Percentiles rank a stretch among this genome's conserved stretches.
These are phyloP conservation scores for Xylariaceae sp. DNA, from an alignment of 2,329 filamentous ascomycete species.

Conservation along the genomic window DNA sequence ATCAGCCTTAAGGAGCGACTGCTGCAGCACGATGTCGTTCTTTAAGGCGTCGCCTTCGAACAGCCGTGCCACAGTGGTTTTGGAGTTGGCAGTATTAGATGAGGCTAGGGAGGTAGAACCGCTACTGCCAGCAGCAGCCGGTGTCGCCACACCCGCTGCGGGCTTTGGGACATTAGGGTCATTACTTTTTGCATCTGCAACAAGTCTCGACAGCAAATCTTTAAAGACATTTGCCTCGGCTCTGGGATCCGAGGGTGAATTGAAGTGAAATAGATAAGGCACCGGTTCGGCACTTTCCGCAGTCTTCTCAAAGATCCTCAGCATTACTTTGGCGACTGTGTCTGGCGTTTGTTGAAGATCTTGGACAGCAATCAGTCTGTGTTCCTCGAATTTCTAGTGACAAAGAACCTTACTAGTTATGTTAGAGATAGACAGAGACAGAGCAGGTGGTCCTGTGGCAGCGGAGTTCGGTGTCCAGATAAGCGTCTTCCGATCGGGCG, in stretches of 20 bases:
- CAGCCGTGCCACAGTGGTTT: conserved; percentile 55
- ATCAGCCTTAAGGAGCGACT: conserved; percentile 80
- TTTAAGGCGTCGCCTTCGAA: conserved; percentile 78
- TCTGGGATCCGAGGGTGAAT: conserved; percentile 67
- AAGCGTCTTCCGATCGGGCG: conserved; percentile 65
- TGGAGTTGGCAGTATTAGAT: conserved; percentile 59
- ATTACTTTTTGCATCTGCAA: conserved; percentile 60
- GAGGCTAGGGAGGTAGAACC: conserved; percentile 70
- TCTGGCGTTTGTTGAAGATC: conserved; percentile 94
- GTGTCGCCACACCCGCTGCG: conserved; percentile 33
- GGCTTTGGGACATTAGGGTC: conserved; percentile 49
- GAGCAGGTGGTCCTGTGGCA: conserved; percentile 52
- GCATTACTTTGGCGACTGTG: conserved; percentile 80
- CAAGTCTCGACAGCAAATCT: conserved; percentile 70
- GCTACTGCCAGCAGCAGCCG: conserved; percentile 32
- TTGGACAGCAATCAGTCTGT: conserved; percentile 33
- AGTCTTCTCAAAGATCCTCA: conserved; percentile 79
- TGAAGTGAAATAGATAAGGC: conserved; percentile 84
- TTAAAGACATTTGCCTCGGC: conserved; percentile 81
- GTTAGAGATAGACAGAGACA: conserved; percentile 66
- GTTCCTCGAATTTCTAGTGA: conserved; percentile 3
- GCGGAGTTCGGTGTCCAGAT: conserved; percentile 72
- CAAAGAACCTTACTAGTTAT: conserved; percentile 66
- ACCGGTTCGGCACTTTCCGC: conserved; percentile 54
- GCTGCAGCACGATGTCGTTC: conserved; percentile 73